Conservation (phyloP, 495 filamentous ascomycete genomes). For the Beverwykella pulmonaria region DNA sequence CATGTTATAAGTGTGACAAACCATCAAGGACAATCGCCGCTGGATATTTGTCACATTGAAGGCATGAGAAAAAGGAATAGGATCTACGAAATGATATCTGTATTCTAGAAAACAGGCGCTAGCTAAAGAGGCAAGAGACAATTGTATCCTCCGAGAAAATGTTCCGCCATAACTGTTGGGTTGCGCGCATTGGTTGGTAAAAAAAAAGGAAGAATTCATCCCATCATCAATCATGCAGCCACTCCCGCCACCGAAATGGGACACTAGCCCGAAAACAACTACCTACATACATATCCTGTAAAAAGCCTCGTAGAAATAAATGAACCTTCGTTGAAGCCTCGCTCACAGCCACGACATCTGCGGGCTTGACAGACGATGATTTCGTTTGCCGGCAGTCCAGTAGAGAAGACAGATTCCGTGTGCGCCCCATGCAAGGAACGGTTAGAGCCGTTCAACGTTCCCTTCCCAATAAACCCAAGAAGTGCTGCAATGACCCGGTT, state of each 20-base stretch:
- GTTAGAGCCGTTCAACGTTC: background rate
- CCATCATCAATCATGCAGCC: constrained; percentile 5
- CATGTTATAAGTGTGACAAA: constrained; percentile 1
- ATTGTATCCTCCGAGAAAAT: constrained; percentile 19
- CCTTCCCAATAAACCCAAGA: constrained; percentile 3
- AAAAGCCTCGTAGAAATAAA: constrained; percentile 1
- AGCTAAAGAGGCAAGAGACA: constrained; percentile 25
- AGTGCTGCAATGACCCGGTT: constrained; percentile 15
- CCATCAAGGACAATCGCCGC: background rate
- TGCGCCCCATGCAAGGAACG: background rate
- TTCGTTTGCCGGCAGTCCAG: background rate
- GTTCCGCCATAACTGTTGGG: background rate
- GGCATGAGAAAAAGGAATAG: background rate
- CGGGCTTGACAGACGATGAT: background rate
- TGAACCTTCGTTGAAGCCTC: background rate
- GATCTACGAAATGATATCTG: background rate
- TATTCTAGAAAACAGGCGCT: constrained; percentile 5
- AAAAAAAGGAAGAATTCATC: constrained; percentile 10
- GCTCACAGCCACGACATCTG: background rate
- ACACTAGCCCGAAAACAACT: background rate
- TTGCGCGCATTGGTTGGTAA: background rate
- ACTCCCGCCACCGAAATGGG: background rate
- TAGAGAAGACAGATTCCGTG: background rate
- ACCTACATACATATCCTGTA: background rate
- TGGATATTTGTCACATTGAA: background rate